Evolutionary conservation across 371 early-diverging fungal genomes (phyloP), one percentile per base, ranked within the genome.

Genomic region (Choanephora cucurbitarum): DNA sequence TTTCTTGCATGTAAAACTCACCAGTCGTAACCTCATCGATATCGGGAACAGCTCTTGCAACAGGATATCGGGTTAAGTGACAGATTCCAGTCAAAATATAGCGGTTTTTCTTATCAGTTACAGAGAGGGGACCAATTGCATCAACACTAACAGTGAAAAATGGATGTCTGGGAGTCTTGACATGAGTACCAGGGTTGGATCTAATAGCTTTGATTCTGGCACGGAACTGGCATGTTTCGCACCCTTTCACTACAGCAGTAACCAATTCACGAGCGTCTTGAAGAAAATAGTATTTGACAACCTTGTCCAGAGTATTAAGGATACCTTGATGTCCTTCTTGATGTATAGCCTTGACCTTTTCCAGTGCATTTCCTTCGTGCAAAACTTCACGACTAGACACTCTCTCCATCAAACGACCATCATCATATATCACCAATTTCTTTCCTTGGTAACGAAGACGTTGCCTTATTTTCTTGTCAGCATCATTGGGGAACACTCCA

Each of bases 261-360:
- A 75, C 75, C 0, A 79, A 37, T 55, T 55, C 0, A 70, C 17
- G 6, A 58, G 66, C 8, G 52, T 49, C 5, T n/a, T 33, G n/a
- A 40, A 58, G 5, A 22, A 37, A 23, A 68, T 69, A 14, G 17
- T 22, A 10, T 19, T 10, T 33, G 51, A 45, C 13, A 9, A 31
- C 22, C 18, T 4, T 13, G 15, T 37, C 7, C 43, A 58, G 24
- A 28, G 65, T 65, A 32, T 56, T 56, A 31, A 28, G 28, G 0
- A 59, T 28, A 13, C 60, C 65, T 21, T 43, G 47, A 28, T 65
- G 65, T 0, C 60, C 57, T 49, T 65, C 65, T 10, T 13, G 32
- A 31, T 65, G 60, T 1, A 65, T 46, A 15, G 23, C 19, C 13
- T 21, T 24, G 15, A 65, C 48, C 3, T 43, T 57, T 22, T 59